Evolutionary conservation across 2,329 filamentous ascomycete genomes (phyloP).

Genomic region (Fusarium compactum): DNA sequence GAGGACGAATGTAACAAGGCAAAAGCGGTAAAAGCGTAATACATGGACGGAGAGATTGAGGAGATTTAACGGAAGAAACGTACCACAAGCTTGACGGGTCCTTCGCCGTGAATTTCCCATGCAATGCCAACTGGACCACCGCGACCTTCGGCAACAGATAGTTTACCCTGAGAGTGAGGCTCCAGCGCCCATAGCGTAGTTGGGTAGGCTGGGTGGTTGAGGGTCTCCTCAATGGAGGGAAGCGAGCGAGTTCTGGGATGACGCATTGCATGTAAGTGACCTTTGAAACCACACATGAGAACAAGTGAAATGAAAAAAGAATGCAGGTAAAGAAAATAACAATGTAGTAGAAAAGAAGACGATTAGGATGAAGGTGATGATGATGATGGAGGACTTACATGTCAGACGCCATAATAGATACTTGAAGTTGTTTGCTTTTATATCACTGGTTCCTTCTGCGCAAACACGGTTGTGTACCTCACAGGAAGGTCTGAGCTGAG

Average conservation of each 20-base stretch:
- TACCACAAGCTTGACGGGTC: constrained; percentile 79
- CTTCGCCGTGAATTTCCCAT: constrained; percentile 84
- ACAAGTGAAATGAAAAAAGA: not conserved
- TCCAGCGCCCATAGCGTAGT: constrained; percentile 77
- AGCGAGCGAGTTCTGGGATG: constrained; percentile 37
- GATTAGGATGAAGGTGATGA: not conserved
- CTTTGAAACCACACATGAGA: constrained; percentile 9
- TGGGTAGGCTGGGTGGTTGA: constrained; percentile 74
- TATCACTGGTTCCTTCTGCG: constrained; percentile 8
- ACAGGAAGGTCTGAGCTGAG: constrained; percentile 7
- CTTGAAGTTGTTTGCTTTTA: constrained; percentile 30
- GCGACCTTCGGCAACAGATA: constrained; percentile 74
- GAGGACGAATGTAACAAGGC: not conserved
- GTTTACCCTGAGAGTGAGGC: constrained; percentile 70
- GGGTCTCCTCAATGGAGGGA: constrained; percentile 67
- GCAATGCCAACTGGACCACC: constrained; percentile 81
- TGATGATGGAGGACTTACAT: constrained; percentile 29
- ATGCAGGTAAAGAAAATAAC: not conserved
- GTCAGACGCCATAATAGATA: constrained; percentile 23
- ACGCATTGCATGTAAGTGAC: constrained; percentile 25
- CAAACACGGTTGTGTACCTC: constrained; percentile 19
- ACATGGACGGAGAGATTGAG: constrained; percentile 19
- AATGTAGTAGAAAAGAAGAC: not conserved
- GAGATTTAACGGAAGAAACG: constrained; percentile 52
- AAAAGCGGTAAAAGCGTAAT: not conserved